Conservation (phyloP, 2,329 filamentous ascomycete genomes). For the Bipolaris bicolor region DNA sequence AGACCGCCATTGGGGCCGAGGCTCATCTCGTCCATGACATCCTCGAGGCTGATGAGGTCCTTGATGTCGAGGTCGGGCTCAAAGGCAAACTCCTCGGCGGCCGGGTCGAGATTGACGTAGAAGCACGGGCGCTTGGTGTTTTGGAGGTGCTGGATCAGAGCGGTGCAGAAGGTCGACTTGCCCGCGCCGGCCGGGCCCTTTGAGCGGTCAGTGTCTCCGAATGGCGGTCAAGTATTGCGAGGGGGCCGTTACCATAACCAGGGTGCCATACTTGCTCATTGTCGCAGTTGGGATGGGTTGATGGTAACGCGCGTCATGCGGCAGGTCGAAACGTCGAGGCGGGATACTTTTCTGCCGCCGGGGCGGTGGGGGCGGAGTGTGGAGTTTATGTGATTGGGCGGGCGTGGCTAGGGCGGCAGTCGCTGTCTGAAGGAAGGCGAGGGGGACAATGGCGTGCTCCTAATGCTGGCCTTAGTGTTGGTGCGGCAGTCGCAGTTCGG, state of each 20-base stretch:
- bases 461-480: not conserved
- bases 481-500: constrained; percentile 4
- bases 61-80: constrained; percentile 93
- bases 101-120: constrained; percentile 98
- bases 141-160: constrained; percentile 89
- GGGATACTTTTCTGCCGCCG: constrained; percentile 22
- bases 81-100: constrained; percentile 90
- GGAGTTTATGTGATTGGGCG: constrained; percentile 14
- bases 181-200: constrained; percentile 90
- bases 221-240: not conserved
- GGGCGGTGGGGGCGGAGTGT: constrained; percentile 13
- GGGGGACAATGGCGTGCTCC: constrained; percentile 26
- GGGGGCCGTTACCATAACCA: constrained; percentile 72
- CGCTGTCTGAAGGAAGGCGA: not conserved
- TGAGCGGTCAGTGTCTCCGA: constrained; percentile 12
- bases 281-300: constrained; percentile 27
- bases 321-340: constrained; percentile 1
- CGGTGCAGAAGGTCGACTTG: constrained; percentile 95
- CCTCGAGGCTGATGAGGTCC: constrained; percentile 88
- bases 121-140: constrained; percentile 92
- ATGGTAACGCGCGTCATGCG: constrained; percentile 12
- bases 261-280: constrained; percentile 93
- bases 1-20: constrained; percentile 90
- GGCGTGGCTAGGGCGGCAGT: not conserved
- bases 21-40: constrained; percentile 95